A percentile compares a stretch with the other conserved stretches of the same genome.
These are phyloP conservation scores for Chlorella sp. DNA, from an alignment of 139 green algal genomes.

Conservation along the genomic window DNA sequence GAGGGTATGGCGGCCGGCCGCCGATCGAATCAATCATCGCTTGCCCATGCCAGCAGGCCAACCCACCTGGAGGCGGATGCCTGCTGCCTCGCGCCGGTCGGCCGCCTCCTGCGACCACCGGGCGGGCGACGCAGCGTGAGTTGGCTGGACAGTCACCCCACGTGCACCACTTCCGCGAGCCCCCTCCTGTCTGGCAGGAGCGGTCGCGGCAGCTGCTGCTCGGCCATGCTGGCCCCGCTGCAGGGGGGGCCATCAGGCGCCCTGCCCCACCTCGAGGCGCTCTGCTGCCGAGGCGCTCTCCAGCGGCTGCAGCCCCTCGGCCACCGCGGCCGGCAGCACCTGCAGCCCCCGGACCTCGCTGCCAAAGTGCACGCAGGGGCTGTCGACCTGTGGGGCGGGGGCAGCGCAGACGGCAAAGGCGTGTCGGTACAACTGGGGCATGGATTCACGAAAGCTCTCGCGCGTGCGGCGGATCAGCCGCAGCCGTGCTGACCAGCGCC, in stretches of 20 bases:
- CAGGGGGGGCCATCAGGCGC: too few relatives aligned
- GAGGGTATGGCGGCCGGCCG: too few relatives aligned
- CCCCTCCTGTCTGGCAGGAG: background rate
- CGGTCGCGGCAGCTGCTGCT: background rate
- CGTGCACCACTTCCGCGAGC: too few relatives aligned
- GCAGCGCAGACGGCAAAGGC: background rate
- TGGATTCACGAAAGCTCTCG: background rate
- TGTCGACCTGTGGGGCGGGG: background rate
- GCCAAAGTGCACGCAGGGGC: conserved; percentile 46
- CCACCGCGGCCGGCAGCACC: conserved; percentile 43
- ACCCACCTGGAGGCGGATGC: too few relatives aligned
- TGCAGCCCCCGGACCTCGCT: conserved; percentile 54
- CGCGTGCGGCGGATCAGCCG: background rate
- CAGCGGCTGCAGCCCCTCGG: conserved; percentile 7
- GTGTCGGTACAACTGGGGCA: background rate
- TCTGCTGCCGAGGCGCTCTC: too few relatives aligned
- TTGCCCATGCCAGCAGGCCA: too few relatives aligned
- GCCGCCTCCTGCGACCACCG: background rate
- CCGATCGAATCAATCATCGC: too few relatives aligned
- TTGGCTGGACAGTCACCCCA: background rate
- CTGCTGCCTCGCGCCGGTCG: too few relatives aligned
- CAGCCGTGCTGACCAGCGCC: too few relatives aligned
- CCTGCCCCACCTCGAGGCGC: too few relatives aligned
- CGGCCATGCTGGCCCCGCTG: background rate
- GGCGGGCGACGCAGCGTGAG: background rate